Conservation (phyloP, 2,329 filamentous ascomycete genomes). For the Aureobasidium melanogenum region DNA sequence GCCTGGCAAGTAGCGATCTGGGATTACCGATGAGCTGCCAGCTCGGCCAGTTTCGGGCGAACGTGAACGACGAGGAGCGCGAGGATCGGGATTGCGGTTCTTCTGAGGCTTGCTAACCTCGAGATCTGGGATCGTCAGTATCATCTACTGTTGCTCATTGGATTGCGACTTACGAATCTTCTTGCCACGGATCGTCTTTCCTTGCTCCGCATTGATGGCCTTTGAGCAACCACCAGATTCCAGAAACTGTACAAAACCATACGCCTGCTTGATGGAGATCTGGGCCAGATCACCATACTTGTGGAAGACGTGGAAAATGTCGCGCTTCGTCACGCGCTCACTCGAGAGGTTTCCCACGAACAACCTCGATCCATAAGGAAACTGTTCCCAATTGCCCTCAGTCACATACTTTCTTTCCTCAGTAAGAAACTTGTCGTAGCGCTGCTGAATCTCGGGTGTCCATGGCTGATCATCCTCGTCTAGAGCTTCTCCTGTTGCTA, state of each 20-base stretch:
- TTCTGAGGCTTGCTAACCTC: conserved; percentile 82
- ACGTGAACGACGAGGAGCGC: conserved; percentile 43
- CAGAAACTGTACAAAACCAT: conserved; percentile 93
- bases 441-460: conserved; percentile 51
- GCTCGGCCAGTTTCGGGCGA: conserved; percentile 53
- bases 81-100: conserved; percentile 23
- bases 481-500: conserved; percentile 21
- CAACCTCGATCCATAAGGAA: conserved; percentile 66
- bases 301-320: conserved; percentile 87
- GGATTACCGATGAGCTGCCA: conserved; percentile 38
- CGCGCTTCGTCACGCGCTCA: conserved; percentile 85
- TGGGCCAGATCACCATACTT: conserved; percentile 80
- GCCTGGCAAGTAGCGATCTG: conserved; percentile 29
- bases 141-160: conserved; percentile 1
- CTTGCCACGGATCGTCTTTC: conserved; percentile 72
- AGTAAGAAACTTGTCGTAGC: conserved; percentile 63
- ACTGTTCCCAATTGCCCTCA: conserved; percentile 73
- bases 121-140: conserved; percentile 63
- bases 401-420: conserved; percentile 68
- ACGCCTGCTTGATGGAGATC: conserved; percentile 92
- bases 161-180: conserved; percentile 68
- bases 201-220: conserved; percentile 72
- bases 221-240: conserved; percentile 62
- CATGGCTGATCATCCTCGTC: conserved; percentile 42
- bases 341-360: conserved; percentile 88